Percentiles rank a stretch among this genome's conserved stretches.
Evolutionary conservation across 805 yeast species (phyloP).

Genomic region (Wickerhamiella sorbophila): DNA sequence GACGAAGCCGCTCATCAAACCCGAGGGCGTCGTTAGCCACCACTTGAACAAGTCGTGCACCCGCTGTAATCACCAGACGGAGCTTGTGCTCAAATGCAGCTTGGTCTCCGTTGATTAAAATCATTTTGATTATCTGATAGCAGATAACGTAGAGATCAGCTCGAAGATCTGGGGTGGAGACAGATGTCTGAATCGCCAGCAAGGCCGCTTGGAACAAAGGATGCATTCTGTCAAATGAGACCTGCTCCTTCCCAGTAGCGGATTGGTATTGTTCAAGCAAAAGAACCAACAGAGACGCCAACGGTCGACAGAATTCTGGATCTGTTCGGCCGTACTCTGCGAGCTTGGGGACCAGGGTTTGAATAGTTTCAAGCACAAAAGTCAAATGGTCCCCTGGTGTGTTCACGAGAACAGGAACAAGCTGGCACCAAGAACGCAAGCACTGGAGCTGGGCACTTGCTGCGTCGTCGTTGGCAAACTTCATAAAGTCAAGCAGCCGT

Average conservation of each 20-base stretch:
- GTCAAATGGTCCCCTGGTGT: conserved; percentile 27
- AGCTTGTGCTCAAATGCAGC: conserved; percentile 32
- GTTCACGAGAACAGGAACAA: conserved; percentile 57
- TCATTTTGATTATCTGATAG: conserved; percentile 46
- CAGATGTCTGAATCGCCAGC: conserved; percentile 56
- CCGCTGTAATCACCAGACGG: conserved; percentile 39
- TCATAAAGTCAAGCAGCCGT: conserved; percentile 56
- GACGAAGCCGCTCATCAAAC: conserved; percentile 52
- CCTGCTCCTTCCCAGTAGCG: conserved; percentile 22
- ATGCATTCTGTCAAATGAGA: conserved; percentile 35
- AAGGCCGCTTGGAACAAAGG: conserved; percentile 62
- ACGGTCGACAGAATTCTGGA: conserved; percentile 53
- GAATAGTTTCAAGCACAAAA: conserved; percentile 65
- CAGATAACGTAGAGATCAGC: conserved; percentile 67
- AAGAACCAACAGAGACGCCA: conserved; percentile 61
- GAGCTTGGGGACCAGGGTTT: conserved; percentile 59
- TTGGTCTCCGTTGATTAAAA: conserved; percentile 19
- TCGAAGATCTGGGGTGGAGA: conserved; percentile 51
- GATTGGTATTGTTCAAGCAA: conserved; percentile 46
- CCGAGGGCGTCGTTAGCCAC: conserved; percentile 61
- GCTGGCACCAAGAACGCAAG: conserved; percentile 70
- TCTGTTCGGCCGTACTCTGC: conserved; percentile 59
- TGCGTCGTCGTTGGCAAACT: conserved; percentile 25
- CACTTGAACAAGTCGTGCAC: conserved; percentile 48
- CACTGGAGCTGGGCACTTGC: conserved; percentile 38